A percentile compares a stretch with the other conserved stretches of the same genome.
phyloP scores from a whole-genome alignment of 768 basidiomycete species.

The Dentipellis fragilis region DNA sequence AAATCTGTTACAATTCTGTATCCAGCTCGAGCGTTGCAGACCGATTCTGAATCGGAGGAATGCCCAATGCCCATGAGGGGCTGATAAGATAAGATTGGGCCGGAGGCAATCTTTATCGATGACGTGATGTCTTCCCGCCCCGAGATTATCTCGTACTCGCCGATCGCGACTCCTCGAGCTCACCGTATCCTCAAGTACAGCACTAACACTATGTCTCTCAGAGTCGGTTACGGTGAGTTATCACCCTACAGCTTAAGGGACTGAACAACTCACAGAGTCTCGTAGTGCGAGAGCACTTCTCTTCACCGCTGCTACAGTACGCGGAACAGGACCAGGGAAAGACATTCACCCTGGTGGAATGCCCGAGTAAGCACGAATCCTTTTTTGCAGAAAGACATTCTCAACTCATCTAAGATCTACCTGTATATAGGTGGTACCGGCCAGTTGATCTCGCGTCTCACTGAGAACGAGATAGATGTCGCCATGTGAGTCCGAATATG shows the following conservation, averaged over 20 bases:
- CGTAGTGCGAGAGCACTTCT: constrained; percentile 81
- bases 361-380: constrained; percentile 52
- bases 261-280: background rate
- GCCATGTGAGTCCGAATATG: constrained; percentile 47
- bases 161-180: too few species aligned
- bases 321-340: constrained; percentile 54
- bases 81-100: too few species aligned
- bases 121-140: background rate
- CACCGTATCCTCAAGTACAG: too few species aligned
- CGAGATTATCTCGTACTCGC: background rate
- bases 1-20: too few species aligned
- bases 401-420: background rate
- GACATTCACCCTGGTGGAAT: constrained; percentile 80
- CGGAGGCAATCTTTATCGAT: too few species aligned
- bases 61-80: too few species aligned
- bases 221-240: constrained; percentile 19
- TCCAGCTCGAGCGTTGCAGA: too few species aligned
- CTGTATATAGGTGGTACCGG: constrained; percentile 64
- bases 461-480: constrained; percentile 70
- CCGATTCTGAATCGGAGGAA: too few species aligned
- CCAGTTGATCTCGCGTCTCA: constrained; percentile 67
- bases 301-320: constrained; percentile 84
- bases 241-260: background rate
- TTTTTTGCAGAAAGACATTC: background rate
- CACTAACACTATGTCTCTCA: constrained; percentile 8